A percentile compares a stretch with the other conserved stretches of the same genome.
phyloP scores from a whole-genome alignment of 305 asterid species.

The Fraxinus xanthoxyloides region DNA sequence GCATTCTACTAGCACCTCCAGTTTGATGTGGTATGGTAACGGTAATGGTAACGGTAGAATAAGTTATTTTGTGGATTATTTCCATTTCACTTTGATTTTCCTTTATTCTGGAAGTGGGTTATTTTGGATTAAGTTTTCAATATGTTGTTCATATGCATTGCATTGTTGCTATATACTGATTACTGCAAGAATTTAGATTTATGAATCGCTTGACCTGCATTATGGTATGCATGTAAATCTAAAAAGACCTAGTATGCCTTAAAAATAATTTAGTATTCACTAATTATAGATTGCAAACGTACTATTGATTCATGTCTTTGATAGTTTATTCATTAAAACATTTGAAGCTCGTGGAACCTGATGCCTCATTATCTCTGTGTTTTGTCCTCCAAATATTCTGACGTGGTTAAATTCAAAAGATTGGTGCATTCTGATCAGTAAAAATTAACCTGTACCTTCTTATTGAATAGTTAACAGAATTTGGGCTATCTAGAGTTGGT shows the following conservation, averaged over 20 bases:
- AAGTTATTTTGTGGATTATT: neutral
- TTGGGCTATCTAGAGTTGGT: neutral
- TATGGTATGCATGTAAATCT: neutral
- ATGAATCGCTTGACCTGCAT: neutral
- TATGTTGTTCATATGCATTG: neutral
- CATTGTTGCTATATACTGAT: neutral
- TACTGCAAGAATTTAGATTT: neutral
- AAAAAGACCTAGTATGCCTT: conserved; percentile 2
- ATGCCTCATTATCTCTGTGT: conserved; percentile 6
- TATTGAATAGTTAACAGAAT: neutral
- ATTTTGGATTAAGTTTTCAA: neutral
- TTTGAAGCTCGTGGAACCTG: conserved; percentile 12
- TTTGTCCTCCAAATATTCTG: conserved; percentile 4
- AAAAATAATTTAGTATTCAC: neutral
- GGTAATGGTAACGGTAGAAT: neutral
- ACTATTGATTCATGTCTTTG: neutral
- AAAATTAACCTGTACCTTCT: neutral
- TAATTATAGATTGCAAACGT: neutral
- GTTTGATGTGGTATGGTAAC: neutral
- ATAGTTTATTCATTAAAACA: conserved; percentile 3
- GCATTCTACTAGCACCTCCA: neutral
- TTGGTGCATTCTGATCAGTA: conserved; percentile 18
- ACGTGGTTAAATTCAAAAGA: conserved; percentile 15
- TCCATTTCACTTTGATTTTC: neutral
- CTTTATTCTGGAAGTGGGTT: neutral